Base-by-base conservation (phyloP, 352 stramenopile species). In the Phytophthora pinifolia region DNA sequence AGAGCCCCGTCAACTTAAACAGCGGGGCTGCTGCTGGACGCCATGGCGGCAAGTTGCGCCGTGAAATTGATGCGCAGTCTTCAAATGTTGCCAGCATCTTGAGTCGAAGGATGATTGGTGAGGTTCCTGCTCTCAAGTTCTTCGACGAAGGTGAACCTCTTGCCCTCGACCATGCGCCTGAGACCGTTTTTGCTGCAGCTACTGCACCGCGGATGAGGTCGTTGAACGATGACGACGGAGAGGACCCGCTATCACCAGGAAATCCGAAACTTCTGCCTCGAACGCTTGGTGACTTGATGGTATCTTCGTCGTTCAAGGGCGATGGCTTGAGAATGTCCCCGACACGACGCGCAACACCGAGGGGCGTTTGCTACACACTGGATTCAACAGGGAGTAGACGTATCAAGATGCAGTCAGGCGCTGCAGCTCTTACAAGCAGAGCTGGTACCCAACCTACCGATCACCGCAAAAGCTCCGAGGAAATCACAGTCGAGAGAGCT, bases 101-200 rank as follows among this genome's bases (percentile, higher is more conserved):
- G 59, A 89, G 79, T 51, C 75, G 75, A 8, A 70, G 79, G n/a
- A 63, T 90, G 52, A 85, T 90, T 37, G 70, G 78, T 20, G 74
- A 89, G 27, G 79, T 92, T 14, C 83, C 78, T 0, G 83, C 83
- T 4, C 64, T 92, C 18, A 86, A 89, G 37, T 92, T 90, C 65
- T 92, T 92, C 44, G 76, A 89, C 48, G 77, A 86, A 49, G 55
- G 20, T 18, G 41, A 69, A 18, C 15, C 22, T 1, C 5, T 33
- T 17, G 4, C 3, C 31, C 1, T n/a, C 15, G 55, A 57, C 1
- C 54, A 22, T 22, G 15, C 36, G 6, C 31, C 29, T 12, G 58
- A 67, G 18, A 18, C 43, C 13, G 17, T 29, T 31, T 2, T 44
- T 8, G 6, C 49, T 8, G 35, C 46, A 38, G 37, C 48, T 10